phyloP scores from a whole-genome alignment of 2,329 filamentous ascomycete species.

The Blastomyces gilchristii region DNA sequence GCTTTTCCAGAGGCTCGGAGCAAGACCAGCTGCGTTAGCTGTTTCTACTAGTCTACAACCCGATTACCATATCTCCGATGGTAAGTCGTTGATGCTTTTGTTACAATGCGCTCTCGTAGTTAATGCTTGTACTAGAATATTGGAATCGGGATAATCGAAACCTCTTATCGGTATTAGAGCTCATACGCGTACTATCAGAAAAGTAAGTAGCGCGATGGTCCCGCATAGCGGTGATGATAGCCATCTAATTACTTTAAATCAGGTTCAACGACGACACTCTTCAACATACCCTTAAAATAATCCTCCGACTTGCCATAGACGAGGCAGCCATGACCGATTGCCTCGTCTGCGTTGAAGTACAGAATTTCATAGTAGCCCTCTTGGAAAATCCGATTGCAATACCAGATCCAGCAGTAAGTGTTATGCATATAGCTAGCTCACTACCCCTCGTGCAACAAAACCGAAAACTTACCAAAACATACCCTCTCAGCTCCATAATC shows the following conservation, averaged over 20 bases:
- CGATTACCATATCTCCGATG: constrained; percentile 19
- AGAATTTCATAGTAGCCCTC: constrained; percentile 26
- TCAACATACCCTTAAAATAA: constrained; percentile 23
- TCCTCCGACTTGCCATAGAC: constrained; percentile 32
- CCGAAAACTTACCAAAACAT: constrained; percentile 12
- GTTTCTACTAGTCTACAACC: constrained; percentile 22
- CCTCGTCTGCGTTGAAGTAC: constrained; percentile 24
- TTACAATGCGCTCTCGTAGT: constrained; percentile 9
- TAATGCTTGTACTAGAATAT: constrained; percentile 6
- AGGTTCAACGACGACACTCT: constrained; percentile 28
- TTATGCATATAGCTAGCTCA: constrained; percentile 6
- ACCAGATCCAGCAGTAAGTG: constrained; percentile 12
- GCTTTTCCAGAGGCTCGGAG: constrained; percentile 52
- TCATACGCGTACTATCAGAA: constrained; percentile 25
- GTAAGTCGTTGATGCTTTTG: constrained; percentile 4
- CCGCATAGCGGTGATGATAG: not conserved
- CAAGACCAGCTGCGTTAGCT: constrained; percentile 38
- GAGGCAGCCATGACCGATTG: constrained; percentile 23
- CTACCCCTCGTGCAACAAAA: not conserved
- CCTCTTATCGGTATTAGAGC: constrained; percentile 27
- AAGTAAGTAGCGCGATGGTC: constrained; percentile 18
- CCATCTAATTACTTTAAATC: constrained; percentile 5
- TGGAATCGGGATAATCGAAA: constrained; percentile 14
- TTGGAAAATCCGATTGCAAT: constrained; percentile 12
- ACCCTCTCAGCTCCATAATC: constrained; percentile 20